Evolutionary conservation across 495 filamentous ascomycete species (phyloP).

Genomic region (Hypoxylon trugodes): DNA sequence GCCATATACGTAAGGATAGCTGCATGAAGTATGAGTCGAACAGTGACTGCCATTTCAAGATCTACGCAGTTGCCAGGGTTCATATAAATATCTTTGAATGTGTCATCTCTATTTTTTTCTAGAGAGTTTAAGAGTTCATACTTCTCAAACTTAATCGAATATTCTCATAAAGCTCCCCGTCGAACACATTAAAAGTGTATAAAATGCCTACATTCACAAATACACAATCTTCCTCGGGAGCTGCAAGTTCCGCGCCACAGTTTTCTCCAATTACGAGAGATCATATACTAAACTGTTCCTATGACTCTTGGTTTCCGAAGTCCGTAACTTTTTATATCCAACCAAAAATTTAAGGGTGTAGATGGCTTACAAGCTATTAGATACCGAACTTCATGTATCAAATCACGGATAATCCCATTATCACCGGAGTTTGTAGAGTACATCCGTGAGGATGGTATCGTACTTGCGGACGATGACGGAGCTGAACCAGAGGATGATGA

Average conservation of each 20-base stretch:
- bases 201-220: slow-evolving; percentile 41
- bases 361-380: slow-evolving; percentile 37
- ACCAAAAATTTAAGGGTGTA: background rate
- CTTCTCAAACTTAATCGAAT: no score
- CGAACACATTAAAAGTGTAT: background rate
- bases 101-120: no score
- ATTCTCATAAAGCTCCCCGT: no score
- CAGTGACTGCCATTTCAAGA: background rate
- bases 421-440: slow-evolving; percentile 79
- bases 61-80: no score
- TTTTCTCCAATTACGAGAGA: slow-evolving; percentile 84
- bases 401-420: slow-evolving; percentile 83
- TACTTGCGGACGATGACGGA: slow-evolving; percentile 72
- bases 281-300: slow-evolving; percentile 94
- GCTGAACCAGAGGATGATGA: slow-evolving; percentile 56
- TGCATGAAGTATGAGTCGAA: slow-evolving; percentile 27
- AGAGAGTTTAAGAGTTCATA: background rate
- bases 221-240: slow-evolving; percentile 20
- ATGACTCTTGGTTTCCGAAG: slow-evolving; percentile 87
- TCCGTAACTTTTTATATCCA: slow-evolving; percentile 47
- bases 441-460: slow-evolving; percentile 90
- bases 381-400: slow-evolving; percentile 84
- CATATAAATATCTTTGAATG: slow-evolving; percentile 25
- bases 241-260: slow-evolving; percentile 46
- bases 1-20: slow-evolving; percentile 16